These are phyloP conservation scores for Homolaphlyctis polyrhiza DNA, from an alignment of 371 early-diverging fungal genomes.

Conservation along the genomic window DNA sequence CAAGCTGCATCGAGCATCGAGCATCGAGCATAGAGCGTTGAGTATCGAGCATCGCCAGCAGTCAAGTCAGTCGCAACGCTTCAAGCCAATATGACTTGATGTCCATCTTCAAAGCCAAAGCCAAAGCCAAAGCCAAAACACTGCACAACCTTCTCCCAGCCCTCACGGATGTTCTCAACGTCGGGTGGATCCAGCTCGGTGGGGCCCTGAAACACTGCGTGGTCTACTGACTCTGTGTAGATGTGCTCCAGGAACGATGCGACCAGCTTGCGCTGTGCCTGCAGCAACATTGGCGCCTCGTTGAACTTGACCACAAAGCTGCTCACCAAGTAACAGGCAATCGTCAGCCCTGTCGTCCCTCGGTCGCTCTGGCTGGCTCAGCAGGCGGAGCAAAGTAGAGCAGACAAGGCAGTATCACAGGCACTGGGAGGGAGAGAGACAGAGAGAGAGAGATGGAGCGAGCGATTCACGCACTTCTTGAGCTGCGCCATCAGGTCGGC, in stretches of 20 bases:
- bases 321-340: neutral
- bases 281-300: slow-evolving; percentile 18
- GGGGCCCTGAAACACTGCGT: neutral
- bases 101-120: neutral
- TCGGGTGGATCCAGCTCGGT: neutral
- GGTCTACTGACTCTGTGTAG: slow-evolving; percentile 29
- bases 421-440: neutral
- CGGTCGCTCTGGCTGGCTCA: neutral
- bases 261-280: slow-evolving; percentile 31
- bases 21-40: too few relatives aligned
- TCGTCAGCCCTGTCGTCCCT: neutral
- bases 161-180: slow-evolving; percentile 16
- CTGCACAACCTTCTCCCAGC: slow-evolving; percentile 51
- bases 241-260: slow-evolving; percentile 28
- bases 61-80: too few relatives aligned
- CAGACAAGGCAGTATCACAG: neutral
- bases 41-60: too few relatives aligned
- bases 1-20: slow-evolving; percentile 20
- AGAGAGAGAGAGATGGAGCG: neutral
- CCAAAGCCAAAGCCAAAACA: too few relatives aligned
- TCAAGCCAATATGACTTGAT: neutral
- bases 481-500: slow-evolving; percentile 23
- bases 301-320: slow-evolving; percentile 32
- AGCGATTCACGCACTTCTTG: slow-evolving; percentile 19
- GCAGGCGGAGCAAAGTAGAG: neutral